A percentile compares a stretch with the other conserved stretches of the same genome.
Conservation (phyloP, 257 asterid species). For the Ocimum tenuiflorum region DNA sequence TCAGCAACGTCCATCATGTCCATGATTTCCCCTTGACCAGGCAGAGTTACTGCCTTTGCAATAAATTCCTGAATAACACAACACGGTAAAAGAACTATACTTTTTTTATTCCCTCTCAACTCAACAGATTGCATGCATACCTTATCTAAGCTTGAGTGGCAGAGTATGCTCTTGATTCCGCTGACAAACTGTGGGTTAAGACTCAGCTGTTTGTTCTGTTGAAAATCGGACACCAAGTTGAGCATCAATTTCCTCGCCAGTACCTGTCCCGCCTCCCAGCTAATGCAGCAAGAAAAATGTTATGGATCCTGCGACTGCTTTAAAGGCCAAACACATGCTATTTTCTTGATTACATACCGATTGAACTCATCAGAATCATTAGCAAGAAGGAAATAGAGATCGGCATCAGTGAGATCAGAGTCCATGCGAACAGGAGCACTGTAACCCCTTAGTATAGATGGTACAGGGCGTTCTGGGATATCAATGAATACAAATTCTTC, state of each 20-base stretch:
- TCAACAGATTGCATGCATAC: constrained; percentile 17
- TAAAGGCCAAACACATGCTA: background rate
- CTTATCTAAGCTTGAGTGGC: constrained; percentile 70
- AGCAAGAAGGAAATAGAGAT: constrained; percentile 74
- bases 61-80: constrained; percentile 55
- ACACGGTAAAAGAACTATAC: background rate
- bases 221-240: constrained; percentile 63
- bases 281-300: constrained; percentile 21
- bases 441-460: constrained; percentile 74
- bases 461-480: constrained; percentile 58
- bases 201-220: constrained; percentile 54
- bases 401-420: constrained; percentile 61
- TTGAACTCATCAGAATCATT: constrained; percentile 85
- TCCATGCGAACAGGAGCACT: constrained; percentile 84
- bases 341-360: constrained; percentile 38
- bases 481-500: constrained; percentile 71
- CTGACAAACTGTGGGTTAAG: constrained; percentile 55
- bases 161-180: constrained; percentile 60
- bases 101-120: background rate
- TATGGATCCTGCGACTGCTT: background rate
- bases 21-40: constrained; percentile 82
- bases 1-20: constrained; percentile 87
- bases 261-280: constrained; percentile 90
- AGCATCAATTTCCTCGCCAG: constrained; percentile 82
- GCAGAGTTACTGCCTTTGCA: constrained; percentile 72